Conservation (phyloP, 2,329 filamentous ascomycete species). For the Fusarium stilboides region DNA sequence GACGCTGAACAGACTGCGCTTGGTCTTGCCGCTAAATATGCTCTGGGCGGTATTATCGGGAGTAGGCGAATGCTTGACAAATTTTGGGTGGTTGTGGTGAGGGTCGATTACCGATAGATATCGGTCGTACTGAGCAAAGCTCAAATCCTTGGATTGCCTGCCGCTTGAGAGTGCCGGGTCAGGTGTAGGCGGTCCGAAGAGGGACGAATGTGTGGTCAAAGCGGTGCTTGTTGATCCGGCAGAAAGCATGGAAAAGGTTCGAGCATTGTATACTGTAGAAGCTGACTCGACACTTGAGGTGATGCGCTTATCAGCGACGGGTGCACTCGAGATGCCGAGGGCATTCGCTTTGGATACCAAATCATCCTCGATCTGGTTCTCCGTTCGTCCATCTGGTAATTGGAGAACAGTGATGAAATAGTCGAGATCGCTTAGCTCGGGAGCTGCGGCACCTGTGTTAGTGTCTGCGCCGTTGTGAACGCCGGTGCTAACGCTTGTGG, state of each 20-base stretch:
- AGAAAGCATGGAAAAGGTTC: slow-evolving; percentile 63
- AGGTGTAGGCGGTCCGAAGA: slow-evolving; percentile 50
- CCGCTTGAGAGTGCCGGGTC: slow-evolving; percentile 46
- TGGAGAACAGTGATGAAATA: slow-evolving; percentile 60
- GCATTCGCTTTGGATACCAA: slow-evolving; percentile 55
- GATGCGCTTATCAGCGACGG: slow-evolving; percentile 54
- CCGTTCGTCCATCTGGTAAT: slow-evolving; percentile 53
- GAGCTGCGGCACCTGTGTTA: slow-evolving; percentile 42
- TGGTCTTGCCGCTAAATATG: slow-evolving; percentile 62
- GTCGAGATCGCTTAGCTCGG: slow-evolving; percentile 59
- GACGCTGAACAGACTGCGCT: slow-evolving; percentile 62
- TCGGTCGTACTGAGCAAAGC: slow-evolving; percentile 67
- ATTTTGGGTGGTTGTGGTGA: slow-evolving; percentile 60
- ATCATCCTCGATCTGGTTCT: slow-evolving; percentile 58
- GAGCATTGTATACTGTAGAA: slow-evolving; percentile 60
- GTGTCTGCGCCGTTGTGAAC: slow-evolving; percentile 30
- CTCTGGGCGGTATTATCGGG: slow-evolving; percentile 56
- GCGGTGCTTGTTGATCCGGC: slow-evolving; percentile 59
- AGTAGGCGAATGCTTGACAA: slow-evolving; percentile 54
- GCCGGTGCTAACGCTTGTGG: slow-evolving; percentile 35
- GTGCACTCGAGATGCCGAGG: slow-evolving; percentile 54
- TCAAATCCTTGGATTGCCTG: slow-evolving; percentile 58
- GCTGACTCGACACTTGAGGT: slow-evolving; percentile 60
- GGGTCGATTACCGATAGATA: slow-evolving; percentile 64
- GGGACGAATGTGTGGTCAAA: slow-evolving; percentile 61